Evolutionary conservation across 2,329 filamentous ascomycete species (phyloP), one percentile per base, ranked within the genome.

Genomic region (Allantophomopsis lycopodina): DNA sequence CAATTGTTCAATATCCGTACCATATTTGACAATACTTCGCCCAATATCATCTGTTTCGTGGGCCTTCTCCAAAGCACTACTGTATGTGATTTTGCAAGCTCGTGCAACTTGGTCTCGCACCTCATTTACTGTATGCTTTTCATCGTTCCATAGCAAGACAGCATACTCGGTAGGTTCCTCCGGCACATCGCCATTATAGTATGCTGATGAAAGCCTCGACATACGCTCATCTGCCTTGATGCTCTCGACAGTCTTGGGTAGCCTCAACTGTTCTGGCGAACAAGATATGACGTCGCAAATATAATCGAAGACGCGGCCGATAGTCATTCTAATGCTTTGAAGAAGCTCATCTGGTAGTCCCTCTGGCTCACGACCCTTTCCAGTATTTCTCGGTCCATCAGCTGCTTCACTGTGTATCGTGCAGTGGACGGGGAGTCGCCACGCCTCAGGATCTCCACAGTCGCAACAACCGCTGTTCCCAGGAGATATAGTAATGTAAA

Each of bases 201-300:
- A 88, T 36, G 77, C 78, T 0, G 81, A 74, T 7, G 73, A 76
- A 28, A 96, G 64, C 15, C 88, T 73, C 13, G 89, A 94, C 43
- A 73, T 69, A 42, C 71, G 68, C 62, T 96, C 91, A 58, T 98
- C 91, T 45, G 79, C 70, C 40, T 76, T 63, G 41, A 98, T 91
- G 1, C 78, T 82, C 40, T 86, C 79, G 46, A 79, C 74, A 1
- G 86, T 83, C 64, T 96, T 98, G 7, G 79, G 68, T 44, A 94
- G 68, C 32, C 91, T 78, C 37, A 98, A 69, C 60, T 98, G 89
- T 61, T 98, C 93, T 0, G 93, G 93, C 1, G 89, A 93, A 61
- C 93, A 98, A 2, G 91, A 96, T 47, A 96, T 87, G 44, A 98
- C 87, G 63, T 98, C 91, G 63, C 89, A 95, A 46, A 98, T 79